phyloP scores from a whole-genome alignment of 345 rosid genomes.

The Heritiera fomes region DNA sequence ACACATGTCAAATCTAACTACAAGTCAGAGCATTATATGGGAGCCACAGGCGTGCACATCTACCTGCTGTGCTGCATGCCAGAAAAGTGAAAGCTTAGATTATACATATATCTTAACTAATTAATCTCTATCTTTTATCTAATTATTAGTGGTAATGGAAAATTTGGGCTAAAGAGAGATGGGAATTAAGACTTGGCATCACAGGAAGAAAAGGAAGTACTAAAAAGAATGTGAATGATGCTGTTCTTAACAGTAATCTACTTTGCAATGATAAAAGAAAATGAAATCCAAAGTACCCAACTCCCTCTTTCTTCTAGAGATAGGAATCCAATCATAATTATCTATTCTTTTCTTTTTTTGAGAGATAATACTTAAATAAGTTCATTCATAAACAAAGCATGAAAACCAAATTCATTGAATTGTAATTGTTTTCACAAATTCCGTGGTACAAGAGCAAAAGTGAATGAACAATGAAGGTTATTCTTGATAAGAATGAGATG shows the following conservation, averaged over 20 bases:
- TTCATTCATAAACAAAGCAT: not conserved
- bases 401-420: not conserved
- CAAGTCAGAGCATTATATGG: slow-evolving; percentile 4
- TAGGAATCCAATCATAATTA: slow-evolving; percentile 25
- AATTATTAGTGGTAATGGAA: not conserved
- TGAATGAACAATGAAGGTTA: not conserved
- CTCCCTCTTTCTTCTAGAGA: not conserved
- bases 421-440: not conserved
- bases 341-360: not conserved
- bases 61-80: slow-evolving; percentile 31
- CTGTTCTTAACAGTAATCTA: slow-evolving; percentile 18
- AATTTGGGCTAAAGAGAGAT: no score
- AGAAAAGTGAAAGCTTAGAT: slow-evolving; percentile 7
- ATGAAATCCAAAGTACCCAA: not conserved
- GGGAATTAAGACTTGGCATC: not conserved
- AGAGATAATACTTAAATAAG: no score
- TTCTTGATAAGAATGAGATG: not conserved
- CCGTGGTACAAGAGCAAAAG: not conserved
- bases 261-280: not conserved
- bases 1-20: slow-evolving; percentile 22
- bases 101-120: not conserved
- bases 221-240: slow-evolving; percentile 20
- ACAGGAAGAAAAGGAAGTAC: not conserved
- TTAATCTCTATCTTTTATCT: slow-evolving; percentile 2
- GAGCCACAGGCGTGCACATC: slow-evolving; percentile 20